Evolutionary conservation across 2,329 filamentous ascomycete genomes (phyloP).

Genomic region (Colletotrichum eleusines): DNA sequence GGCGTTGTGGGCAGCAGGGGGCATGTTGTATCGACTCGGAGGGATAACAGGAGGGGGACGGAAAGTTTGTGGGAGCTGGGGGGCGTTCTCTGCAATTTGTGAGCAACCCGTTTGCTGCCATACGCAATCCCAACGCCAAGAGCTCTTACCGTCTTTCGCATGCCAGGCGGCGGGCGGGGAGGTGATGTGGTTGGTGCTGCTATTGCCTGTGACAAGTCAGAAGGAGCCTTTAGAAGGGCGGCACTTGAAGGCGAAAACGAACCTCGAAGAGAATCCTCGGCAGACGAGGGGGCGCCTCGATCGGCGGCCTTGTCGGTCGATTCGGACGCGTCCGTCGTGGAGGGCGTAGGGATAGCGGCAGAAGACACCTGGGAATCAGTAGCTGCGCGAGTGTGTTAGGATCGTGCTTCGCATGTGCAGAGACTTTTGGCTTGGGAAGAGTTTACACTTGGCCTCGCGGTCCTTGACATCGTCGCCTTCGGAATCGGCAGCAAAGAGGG

Average conservation of each 20-base stretch:
- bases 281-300: slow-evolving; percentile 2
- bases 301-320: slow-evolving; percentile 36
- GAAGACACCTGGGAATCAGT: slow-evolving; percentile 23
- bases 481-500: not conserved
- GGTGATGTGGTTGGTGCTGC: not conserved
- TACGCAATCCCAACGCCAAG: not conserved
- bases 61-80: slow-evolving; percentile 22
- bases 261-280: slow-evolving; percentile 25
- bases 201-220: slow-evolving; percentile 13
- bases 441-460: slow-evolving; percentile 12
- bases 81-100: slow-evolving; percentile 20
- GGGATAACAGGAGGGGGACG: slow-evolving; percentile 50
- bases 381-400: not conserved
- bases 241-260: not conserved
- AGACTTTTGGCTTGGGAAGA: not conserved
- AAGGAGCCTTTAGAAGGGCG: not conserved
- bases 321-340: slow-evolving; percentile 24
- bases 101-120: slow-evolving; percentile 3
- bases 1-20: slow-evolving; percentile 43
- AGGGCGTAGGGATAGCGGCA: slow-evolving; percentile 2
- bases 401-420: not conserved
- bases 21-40: slow-evolving; percentile 57
- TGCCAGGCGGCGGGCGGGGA: slow-evolving; percentile 2
- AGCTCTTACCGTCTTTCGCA: slow-evolving; percentile 1
- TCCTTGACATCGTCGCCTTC: slow-evolving; percentile 14